Conservation (phyloP, 2,329 filamentous ascomycete genomes). For the Uncinocarpus reesii region DNA sequence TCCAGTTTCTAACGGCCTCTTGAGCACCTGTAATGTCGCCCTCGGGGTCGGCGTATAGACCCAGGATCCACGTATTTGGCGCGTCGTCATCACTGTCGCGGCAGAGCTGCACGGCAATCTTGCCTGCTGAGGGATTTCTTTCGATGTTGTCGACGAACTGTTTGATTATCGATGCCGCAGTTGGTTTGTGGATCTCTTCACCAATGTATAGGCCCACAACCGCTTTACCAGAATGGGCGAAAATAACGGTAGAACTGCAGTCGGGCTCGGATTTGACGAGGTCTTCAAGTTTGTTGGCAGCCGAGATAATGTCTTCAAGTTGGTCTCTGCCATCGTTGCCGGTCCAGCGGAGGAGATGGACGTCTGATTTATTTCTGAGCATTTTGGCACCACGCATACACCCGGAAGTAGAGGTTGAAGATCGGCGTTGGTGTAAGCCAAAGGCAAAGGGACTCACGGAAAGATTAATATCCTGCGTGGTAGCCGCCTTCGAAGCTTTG, state of each 20-base stretch:
- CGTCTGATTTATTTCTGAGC: too few relatives aligned
- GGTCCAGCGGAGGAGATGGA: too few relatives aligned
- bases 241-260: neutral
- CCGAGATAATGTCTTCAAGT: too few relatives aligned
- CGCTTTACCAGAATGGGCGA: neutral
- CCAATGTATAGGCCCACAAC: conserved; percentile 1
- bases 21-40: neutral
- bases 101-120: conserved; percentile 6
- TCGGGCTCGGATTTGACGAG: too few relatives aligned
- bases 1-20: conserved; percentile 5
- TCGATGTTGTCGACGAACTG: neutral
- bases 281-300: too few relatives aligned
- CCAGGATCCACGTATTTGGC: conserved; percentile 3
- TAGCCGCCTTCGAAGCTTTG: too few relatives aligned
- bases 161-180: neutral
- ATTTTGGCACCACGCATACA: too few relatives aligned
- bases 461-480: too few relatives aligned
- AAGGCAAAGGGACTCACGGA: too few relatives aligned
- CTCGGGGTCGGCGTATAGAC: neutral
- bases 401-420: too few relatives aligned
- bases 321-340: too few relatives aligned
- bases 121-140: neutral
- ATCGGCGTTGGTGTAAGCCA: too few relatives aligned
- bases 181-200: neutral
- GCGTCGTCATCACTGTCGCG: neutral